A percentile compares a stretch with the other conserved stretches of the same genome.
These are phyloP conservation scores for Kwoniella botswanensis DNA, from an alignment of 768 basidiomycete species.

Conservation along the genomic window DNA sequence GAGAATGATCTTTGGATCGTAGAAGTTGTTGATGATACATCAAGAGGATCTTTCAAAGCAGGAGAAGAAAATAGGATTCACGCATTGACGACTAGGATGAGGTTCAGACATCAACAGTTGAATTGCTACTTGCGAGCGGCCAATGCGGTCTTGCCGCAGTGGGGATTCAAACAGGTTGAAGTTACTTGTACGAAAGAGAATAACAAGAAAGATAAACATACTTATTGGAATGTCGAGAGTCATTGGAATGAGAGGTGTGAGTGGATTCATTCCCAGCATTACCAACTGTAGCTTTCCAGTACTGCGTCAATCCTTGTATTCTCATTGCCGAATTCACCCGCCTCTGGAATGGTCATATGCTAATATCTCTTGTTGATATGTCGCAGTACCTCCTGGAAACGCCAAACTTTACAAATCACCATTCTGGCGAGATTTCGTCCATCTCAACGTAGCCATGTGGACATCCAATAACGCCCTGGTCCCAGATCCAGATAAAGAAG, in stretches of 20 bases:
- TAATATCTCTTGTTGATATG: not conserved
- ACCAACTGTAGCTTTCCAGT: not conserved
- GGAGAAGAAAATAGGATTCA: slow-evolving; percentile 71
- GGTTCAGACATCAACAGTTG: slow-evolving; percentile 75
- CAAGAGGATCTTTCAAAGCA: slow-evolving; percentile 67
- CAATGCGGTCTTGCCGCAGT: slow-evolving; percentile 87
- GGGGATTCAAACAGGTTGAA: slow-evolving; percentile 99
- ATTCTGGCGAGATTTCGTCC: slow-evolving; percentile 96
- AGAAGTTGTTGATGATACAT: slow-evolving; percentile 87
- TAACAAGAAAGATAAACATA: slow-evolving; percentile 76
- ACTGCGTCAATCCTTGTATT: too few relatives aligned
- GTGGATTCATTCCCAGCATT: slow-evolving; percentile 56
- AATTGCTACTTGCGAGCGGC: slow-evolving; percentile 91
- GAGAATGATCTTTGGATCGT: slow-evolving; percentile 87
- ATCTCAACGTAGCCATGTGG: slow-evolving; percentile 99
- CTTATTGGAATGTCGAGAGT: slow-evolving; percentile 97
- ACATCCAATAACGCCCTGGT: slow-evolving; percentile 98
- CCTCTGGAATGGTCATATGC: not conserved
- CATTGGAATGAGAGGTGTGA: slow-evolving; percentile 93
- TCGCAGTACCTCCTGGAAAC: slow-evolving; percentile 78
- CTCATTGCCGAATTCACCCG: too few relatives aligned
- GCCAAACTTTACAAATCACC: slow-evolving; percentile 84
- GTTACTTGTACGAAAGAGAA: slow-evolving; percentile 91
- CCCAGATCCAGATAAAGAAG: slow-evolving; percentile 97
- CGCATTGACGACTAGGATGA: slow-evolving; percentile 85